phyloP scores from a whole-genome alignment of 805 yeast species.

The Yamadazyma endophytica region DNA sequence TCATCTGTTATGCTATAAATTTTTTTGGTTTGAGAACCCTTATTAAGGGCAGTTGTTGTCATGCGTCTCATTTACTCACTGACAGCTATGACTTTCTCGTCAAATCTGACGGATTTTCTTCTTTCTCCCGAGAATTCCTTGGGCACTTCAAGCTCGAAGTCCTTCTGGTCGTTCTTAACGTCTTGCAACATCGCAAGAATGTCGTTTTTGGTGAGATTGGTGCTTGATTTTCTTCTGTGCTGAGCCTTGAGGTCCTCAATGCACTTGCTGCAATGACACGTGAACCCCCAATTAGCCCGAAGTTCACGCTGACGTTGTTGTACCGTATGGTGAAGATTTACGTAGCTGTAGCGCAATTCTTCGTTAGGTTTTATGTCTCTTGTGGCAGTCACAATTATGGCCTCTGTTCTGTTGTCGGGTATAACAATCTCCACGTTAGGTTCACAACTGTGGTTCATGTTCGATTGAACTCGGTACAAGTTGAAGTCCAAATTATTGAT shows the following conservation, averaged over 20 bases:
- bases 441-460: constrained; percentile 72
- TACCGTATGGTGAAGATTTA: constrained; percentile 60
- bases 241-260: constrained; percentile 45
- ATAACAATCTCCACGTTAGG: constrained; percentile 58
- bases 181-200: constrained; percentile 45
- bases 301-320: constrained; percentile 62
- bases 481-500: constrained; percentile 68
- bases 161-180: constrained; percentile 35
- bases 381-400: constrained; percentile 58
- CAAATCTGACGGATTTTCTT: constrained; percentile 64
- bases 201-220: constrained; percentile 29
- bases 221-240: constrained; percentile 41
- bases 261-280: constrained; percentile 66
- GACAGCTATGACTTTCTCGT: constrained; percentile 44
- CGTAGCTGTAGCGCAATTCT: constrained; percentile 67
- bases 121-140: constrained; percentile 35
- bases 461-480: constrained; percentile 59
- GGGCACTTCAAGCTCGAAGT: constrained; percentile 44
- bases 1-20: too few relatives aligned
- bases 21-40: too few relatives aligned
- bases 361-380: constrained; percentile 58
- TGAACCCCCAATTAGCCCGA: constrained; percentile 75
- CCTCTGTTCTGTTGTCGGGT: constrained; percentile 41
- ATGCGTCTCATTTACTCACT: constrained; percentile 7
- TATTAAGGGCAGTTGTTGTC: too few relatives aligned